Evolutionary conservation across 352 stramenopile genomes (phyloP), one percentile per base, ranked within the genome.

Genomic region (Elongisporangium undulatum): DNA sequence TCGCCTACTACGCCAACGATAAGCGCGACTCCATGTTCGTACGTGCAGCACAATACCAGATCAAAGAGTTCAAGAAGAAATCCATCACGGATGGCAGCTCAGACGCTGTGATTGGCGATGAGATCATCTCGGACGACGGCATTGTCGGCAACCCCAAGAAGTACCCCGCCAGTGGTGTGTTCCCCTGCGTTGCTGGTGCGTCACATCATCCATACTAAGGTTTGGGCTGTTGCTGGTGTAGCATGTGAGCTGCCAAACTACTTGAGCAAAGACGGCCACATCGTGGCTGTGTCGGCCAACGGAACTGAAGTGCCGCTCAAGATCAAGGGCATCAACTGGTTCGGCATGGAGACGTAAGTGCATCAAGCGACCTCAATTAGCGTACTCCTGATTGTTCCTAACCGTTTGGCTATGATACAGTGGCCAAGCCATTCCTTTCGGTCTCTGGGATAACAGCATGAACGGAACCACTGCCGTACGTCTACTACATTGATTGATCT

Each of bases 321-420:
- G 5, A 86, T 90, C 68, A 90, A 90, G 61, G 80, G 80, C 12
- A 67, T 85, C 59, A 90, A 90, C 61, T 90, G 80, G 80, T 89
- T 70, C 49, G 76, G 76, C 57, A 87, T 87, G 77, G 74, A 87
- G 59, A 81, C 74, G 68, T 75, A 61, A 15, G 34, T 17, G 12
- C 10, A 17, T 17, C 34, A 4, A 45, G 10, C 4, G n/a, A n/a
- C n/a, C n/a, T n/a, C n/a, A n/a, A n/a, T n/a, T n/a, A 52, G 66
- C 67, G 26, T 38, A 38, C 12, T 38, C 3, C 26, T 38, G 9
- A 3, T 38, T 38, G 29, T 45, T 17, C 12, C 51, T 7, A 34
- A n/a, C 54, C 6, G 20, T 59, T 53, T 23, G 59, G 19, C 23
- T 26, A n/a, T 7, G 24, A 51, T 0, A 15, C 56, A 73, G 67